These are phyloP conservation scores for Pseudozyma sp. DNA, from an alignment of 1,284 basidiomycete species.

Conservation along the genomic window DNA sequence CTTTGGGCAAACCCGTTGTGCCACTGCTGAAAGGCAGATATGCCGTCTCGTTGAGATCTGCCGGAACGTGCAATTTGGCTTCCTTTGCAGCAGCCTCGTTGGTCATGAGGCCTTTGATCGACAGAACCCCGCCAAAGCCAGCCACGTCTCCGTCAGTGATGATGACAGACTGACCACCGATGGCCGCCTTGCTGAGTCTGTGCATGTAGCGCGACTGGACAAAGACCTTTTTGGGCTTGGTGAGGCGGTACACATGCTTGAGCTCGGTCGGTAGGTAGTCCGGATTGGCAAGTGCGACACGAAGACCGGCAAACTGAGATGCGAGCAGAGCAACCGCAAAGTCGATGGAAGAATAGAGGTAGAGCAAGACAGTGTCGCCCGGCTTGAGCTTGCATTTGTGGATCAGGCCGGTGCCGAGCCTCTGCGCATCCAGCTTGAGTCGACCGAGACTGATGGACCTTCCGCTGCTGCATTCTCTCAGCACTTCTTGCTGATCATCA, in stretches of 20 bases:
- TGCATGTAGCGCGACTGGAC: conserved; percentile 11
- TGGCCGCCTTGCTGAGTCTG: conserved; percentile 19
- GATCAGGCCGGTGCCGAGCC: conserved; percentile 36
- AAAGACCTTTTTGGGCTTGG: conserved; percentile 42
- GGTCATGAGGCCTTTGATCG: conserved; percentile 15
- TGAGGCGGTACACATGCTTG: conserved; percentile 30
- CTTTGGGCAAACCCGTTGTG: conserved; percentile 50
- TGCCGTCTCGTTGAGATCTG: conserved; percentile 18
- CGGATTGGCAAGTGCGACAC: conserved; percentile 33
- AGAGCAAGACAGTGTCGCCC: conserved; percentile 37
- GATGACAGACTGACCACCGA: conserved; percentile 11
- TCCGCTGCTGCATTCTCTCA: conserved; percentile 20
- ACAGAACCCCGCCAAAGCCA: conserved; percentile 20
- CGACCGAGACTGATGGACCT: conserved; percentile 28
- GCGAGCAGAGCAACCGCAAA: conserved; percentile 34
- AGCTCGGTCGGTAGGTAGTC: conserved; percentile 36
- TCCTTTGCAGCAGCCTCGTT: conserved; percentile 12
- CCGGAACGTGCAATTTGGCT: conserved; percentile 15
- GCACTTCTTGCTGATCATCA: conserved; percentile 17
- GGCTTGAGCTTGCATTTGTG: conserved; percentile 33
- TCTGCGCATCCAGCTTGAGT: conserved; percentile 40
- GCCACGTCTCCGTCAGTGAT: conserved; percentile 12
- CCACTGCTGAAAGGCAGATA: conserved; percentile 47
- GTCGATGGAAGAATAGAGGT: conserved; percentile 40
- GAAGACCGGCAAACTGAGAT: conserved; percentile 39